These are phyloP conservation scores for Hordeum pubiflorum DNA, from an alignment of 202 grass and related monocot genomes.

Conservation along the genomic window DNA sequence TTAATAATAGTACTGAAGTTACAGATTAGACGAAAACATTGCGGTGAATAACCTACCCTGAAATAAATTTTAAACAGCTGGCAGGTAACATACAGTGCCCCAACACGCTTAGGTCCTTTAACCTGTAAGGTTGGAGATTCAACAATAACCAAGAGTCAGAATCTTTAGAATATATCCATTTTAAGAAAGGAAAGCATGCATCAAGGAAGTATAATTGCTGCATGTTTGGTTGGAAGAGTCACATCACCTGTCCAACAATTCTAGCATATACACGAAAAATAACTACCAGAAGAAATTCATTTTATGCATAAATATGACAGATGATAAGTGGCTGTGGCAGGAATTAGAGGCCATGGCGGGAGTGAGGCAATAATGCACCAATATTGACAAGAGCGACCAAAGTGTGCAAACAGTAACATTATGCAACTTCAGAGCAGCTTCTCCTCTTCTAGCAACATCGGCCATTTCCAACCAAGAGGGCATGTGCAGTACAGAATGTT, in stretches of 20 bases:
- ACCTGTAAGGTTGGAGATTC: slow-evolving; percentile 51
- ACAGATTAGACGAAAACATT: not conserved
- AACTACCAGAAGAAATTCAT: not conserved
- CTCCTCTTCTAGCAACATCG: not conserved
- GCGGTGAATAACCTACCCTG: slow-evolving; percentile 43
- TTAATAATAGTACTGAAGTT: not conserved
- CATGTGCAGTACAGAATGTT: not conserved
- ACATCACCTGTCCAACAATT: not conserved
- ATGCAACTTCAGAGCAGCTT: not conserved
- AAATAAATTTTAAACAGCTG: slow-evolving; percentile 99
- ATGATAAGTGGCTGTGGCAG: not conserved
- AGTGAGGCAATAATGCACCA: not conserved
- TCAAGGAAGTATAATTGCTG: not conserved
- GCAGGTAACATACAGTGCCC: slow-evolving; percentile 92
- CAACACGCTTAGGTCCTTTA: slow-evolving; percentile 89
- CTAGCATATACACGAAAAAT: not conserved
- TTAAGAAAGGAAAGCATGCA: not conserved
- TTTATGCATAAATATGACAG: not conserved
- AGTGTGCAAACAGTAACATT: not conserved
- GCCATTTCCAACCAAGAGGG: not conserved
- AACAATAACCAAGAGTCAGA: not conserved
- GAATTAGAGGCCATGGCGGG: not conserved
- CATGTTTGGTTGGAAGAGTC: not conserved
- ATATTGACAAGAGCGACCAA: not conserved
- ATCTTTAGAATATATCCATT: not conserved